These are phyloP conservation scores for Cynanchum wilfordii DNA, from an alignment of 257 asterid genomes.

Conservation along the genomic window DNA sequence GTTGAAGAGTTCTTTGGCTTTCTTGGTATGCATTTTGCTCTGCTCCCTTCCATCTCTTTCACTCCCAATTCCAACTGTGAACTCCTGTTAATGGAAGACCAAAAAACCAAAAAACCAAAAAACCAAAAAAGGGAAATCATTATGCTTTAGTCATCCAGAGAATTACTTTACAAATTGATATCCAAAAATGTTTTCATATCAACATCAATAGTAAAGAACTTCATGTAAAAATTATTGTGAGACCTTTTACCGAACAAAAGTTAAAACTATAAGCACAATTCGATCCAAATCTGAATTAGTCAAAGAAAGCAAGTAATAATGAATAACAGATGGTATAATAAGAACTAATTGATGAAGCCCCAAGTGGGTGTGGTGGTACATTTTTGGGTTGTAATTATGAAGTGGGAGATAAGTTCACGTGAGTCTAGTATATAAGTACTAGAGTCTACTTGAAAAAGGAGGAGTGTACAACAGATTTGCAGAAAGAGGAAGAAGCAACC, in stretches of 20 bases:
- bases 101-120: too few species aligned
- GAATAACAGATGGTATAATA: too few species aligned
- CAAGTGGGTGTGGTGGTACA: neutral
- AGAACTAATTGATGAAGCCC: neutral
- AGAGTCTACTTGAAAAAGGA: neutral
- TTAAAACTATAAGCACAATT: too few species aligned
- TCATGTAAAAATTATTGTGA: too few species aligned
- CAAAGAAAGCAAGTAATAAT: too few species aligned
- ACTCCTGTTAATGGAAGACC: conserved; percentile 22
- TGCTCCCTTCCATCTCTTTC: conserved; percentile 19
- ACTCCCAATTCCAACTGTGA: conserved; percentile 25
- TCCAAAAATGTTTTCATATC: too few species aligned
- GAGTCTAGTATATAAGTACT: neutral
- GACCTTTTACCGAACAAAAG: too few species aligned
- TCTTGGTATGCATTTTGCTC: conserved; percentile 25
- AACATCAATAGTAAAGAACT: too few species aligned
- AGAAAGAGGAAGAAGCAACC: neutral
- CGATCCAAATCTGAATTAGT: too few species aligned
- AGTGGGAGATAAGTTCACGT: conserved; percentile 1
- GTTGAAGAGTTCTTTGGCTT: conserved; percentile 15
- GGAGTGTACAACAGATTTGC: neutral
- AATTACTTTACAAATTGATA: too few species aligned
- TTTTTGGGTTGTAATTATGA: neutral
- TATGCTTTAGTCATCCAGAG: too few species aligned
- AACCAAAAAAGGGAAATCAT: too few species aligned